Percentiles rank a stretch among this genome's conserved stretches.
These are phyloP conservation scores for Macadamia tetraphylla DNA, from an alignment of 164 flowering plant genomes.

Conservation along the genomic window DNA sequence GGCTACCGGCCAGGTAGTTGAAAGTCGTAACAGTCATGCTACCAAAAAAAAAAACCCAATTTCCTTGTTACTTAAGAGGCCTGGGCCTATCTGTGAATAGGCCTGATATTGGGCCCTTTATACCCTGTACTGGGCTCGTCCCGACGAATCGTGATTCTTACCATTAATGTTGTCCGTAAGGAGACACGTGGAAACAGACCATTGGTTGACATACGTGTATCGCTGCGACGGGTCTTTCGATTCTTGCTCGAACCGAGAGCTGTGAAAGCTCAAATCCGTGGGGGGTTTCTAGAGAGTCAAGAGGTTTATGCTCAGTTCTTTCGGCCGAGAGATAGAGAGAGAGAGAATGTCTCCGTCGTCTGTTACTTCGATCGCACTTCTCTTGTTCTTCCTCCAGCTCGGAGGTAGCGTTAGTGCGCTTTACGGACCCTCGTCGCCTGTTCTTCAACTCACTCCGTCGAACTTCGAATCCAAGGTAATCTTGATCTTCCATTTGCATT, in stretches of 20 bases:
- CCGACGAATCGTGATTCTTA: too few relatives aligned
- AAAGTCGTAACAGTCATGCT: too few relatives aligned
- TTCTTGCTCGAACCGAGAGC: too few relatives aligned
- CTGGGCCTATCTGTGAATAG: too few relatives aligned
- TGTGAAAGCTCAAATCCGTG: too few relatives aligned
- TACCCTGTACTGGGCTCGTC: too few relatives aligned
- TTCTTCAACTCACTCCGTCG: constrained; percentile 67
- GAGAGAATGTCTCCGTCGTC: constrained; percentile 18
- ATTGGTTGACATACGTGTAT: constrained; percentile 29
- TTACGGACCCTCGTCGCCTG: constrained; percentile 83
- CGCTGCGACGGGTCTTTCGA: background rate
- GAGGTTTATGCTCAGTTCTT: background rate
- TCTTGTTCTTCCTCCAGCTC: constrained; percentile 10
- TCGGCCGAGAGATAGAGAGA: constrained; percentile 4
- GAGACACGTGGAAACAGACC: constrained; percentile 5
- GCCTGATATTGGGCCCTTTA: too few relatives aligned
- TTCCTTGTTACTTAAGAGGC: too few relatives aligned
- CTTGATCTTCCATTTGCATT: background rate
- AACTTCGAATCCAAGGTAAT: constrained; percentile 91
- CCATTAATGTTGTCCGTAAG: too few relatives aligned
- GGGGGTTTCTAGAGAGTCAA: background rate
- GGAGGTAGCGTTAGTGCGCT: constrained; percentile 37
- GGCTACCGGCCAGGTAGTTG: too few relatives aligned
- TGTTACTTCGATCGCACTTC: constrained; percentile 5
- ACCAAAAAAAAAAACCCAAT: too few relatives aligned